A percentile compares a stretch with the other conserved stretches of the same genome.
phyloP scores from a whole-genome alignment of 2,329 filamentous ascomycete species.

The Penicillium digitatum region DNA sequence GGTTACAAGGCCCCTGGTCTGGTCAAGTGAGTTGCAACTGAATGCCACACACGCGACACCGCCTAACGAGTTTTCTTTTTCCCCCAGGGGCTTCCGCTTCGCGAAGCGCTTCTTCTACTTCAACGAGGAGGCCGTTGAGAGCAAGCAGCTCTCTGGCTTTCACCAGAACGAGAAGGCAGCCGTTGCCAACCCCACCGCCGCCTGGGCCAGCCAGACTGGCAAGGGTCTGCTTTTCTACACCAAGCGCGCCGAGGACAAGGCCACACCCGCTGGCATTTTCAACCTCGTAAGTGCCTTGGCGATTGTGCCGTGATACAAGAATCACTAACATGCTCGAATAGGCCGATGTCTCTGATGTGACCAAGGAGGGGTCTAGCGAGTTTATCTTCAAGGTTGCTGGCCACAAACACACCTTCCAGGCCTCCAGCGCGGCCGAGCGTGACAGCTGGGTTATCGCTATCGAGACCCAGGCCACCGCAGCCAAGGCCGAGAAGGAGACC shows the following conservation, averaged over 20 bases:
- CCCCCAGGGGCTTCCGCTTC: constrained; percentile 73
- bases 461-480: constrained; percentile 80
- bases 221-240: constrained; percentile 92
- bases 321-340: constrained; percentile 41
- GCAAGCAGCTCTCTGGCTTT: constrained; percentile 70
- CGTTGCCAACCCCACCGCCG: constrained; percentile 71
- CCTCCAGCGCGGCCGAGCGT: constrained; percentile 67
- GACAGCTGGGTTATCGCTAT: constrained; percentile 87
- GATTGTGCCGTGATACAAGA: background rate
- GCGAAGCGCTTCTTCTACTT: constrained; percentile 94
- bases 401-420: constrained; percentile 94
- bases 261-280: constrained; percentile 73
- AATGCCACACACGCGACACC: background rate
- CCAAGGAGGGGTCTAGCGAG: constrained; percentile 70
- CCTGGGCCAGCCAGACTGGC: constrained; percentile 90
- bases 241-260: constrained; percentile 79
- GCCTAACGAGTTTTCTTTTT: constrained; percentile 21
- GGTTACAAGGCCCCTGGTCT: constrained; percentile 86
- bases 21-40: constrained; percentile 68
- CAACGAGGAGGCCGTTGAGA: constrained; percentile 66
- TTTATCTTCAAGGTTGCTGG: constrained; percentile 81
- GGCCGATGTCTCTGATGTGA: constrained; percentile 66
- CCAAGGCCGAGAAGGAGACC: constrained; percentile 50
- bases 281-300: constrained; percentile 63
- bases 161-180: constrained; percentile 84